These are phyloP conservation scores for Eucalyptus regnans DNA, from an alignment of 345 rosid species.

Conservation along the genomic window DNA sequence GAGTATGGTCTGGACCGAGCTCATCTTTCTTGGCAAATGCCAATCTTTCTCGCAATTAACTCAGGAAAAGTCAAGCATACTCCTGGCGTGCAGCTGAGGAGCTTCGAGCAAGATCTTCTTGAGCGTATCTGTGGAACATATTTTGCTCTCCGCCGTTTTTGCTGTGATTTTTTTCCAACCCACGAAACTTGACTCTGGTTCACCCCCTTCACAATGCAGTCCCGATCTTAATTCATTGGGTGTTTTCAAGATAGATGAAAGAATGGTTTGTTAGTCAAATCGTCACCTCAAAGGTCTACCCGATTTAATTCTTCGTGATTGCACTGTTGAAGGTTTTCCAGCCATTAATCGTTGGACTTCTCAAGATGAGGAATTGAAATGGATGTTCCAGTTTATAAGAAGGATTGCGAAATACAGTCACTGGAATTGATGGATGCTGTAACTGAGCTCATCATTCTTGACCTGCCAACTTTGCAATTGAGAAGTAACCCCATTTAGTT, in stretches of 20 bases:
- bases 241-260: constrained; percentile 52
- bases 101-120: constrained; percentile 67
- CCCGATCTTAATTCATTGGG: constrained; percentile 46
- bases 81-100: constrained; percentile 41
- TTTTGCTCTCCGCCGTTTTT: background rate
- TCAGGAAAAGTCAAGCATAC: constrained; percentile 17
- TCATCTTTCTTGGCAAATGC: constrained; percentile 30
- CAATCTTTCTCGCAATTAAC: constrained; percentile 12
- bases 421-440: constrained; percentile 3
- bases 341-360: constrained; percentile 2
- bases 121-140: constrained; percentile 32
- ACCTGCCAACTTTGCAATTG: constrained; percentile 63
- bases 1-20: constrained; percentile 15
- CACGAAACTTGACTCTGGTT: constrained; percentile 46
- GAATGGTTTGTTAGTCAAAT: constrained; percentile 45
- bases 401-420: constrained; percentile 56
- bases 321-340: background rate
- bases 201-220: constrained; percentile 23
- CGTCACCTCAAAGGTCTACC: constrained; percentile 20
- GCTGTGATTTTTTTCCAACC: constrained; percentile 31
- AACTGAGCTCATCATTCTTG: constrained; percentile 60
- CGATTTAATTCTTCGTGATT: constrained; percentile 11
- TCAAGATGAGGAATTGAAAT: constrained; percentile 17
- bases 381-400: constrained; percentile 28
- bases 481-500: constrained; percentile 45